Evolutionary conservation across 495 filamentous ascomycete genomes (phyloP), one percentile per base, ranked within the genome.

Genomic region (Evernia prunastri): DNA sequence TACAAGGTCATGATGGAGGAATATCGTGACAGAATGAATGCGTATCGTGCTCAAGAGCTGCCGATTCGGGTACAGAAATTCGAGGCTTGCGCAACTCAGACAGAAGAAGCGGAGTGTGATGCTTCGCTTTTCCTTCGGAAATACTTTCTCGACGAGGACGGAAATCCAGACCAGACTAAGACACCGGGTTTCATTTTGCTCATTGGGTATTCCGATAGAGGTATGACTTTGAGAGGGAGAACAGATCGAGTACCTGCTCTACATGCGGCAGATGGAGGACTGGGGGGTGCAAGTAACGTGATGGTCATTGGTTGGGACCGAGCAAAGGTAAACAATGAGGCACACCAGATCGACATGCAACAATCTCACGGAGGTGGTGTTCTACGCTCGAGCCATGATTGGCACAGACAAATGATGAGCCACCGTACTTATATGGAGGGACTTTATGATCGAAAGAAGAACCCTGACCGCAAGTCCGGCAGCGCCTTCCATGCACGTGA

Each of bases 81-180:
- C 23, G 47, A 51, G 23, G 1, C 23, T 51, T 51, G 7, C 47
- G 47, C 23, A 29, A 51, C 47, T 51, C 47, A 18, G 20, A n/a
- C 42, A 45, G 42, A 45, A 45, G 42, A 51, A 33, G 59, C 25
- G 4, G 33, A 23, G 35, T 60, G 59, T 49, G 40, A 60, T 45
- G n/a, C 23, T 4, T 47, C 39, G 17, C 59, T 60, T 40, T 60
- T 60, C 33, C 59, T 60, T 45, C 11, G 39, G 17, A 60, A 47
- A 43, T 45, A 45, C 59, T 60, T 60, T 23, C 59, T 60, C 40
- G 59, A 60, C 27, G 40, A 49, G 40, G 29, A 60, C 4, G 59
- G 59, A 20, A 39, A 49, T n/a, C 40, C 59, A 60, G 59, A 60
- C 35, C 40, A 20, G 39, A 43, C 59, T 40, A 60, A 43, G 40